Evolutionary conservation across 192 early-diverging fungal genomes (phyloP), one percentile per base, ranked within the genome.

Genomic region (Coemansia sp.): DNA sequence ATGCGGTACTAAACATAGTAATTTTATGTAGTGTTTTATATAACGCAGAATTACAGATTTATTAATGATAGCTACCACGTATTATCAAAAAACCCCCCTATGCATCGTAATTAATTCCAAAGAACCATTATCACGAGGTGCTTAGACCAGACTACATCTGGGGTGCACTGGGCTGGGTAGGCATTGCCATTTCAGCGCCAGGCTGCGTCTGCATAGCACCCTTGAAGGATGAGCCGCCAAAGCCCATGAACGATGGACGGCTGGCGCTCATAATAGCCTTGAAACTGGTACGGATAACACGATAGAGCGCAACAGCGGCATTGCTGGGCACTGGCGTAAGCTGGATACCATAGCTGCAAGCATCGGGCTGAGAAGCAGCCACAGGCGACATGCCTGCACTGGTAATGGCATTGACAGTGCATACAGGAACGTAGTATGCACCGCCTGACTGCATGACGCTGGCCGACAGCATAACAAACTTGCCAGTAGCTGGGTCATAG

Each of bases 391-490:
- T 30, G 6, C 60, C 61, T 14, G 25, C 62, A 22, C 20, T 30
- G 11, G 55, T 50, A 17, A 74, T 61, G n/a, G 66, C 66, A 58
- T 59, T 51, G 27, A 68, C 50, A n/a, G 66, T 21, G 66, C 72
- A 74, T 61, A 74, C 72, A 14, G 72, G 66, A 22, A 74, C 25
- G 62, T 74, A 74, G 54, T 66, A 72, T 7, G 24, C 57, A 58
- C 36, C 31, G 52, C 60, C 57, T 0, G 51, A 33, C 24, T 64
- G 72, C 39, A 74, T 60, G 1, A 63, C 53, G 30, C 33, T 50
- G 25, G 62, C 29, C 5, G 72, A 31, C 52, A 74, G 33, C 5
- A 55, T 57, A 20, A 62, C 61, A 36, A 64, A 61, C 72, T 64
- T 74, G 65, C 57, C 52, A 3, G 59, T 63, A 8, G 66, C 36